Conservation (phyloP, 176 grass and related monocot species). For the Oryza meyeriana region DNA sequence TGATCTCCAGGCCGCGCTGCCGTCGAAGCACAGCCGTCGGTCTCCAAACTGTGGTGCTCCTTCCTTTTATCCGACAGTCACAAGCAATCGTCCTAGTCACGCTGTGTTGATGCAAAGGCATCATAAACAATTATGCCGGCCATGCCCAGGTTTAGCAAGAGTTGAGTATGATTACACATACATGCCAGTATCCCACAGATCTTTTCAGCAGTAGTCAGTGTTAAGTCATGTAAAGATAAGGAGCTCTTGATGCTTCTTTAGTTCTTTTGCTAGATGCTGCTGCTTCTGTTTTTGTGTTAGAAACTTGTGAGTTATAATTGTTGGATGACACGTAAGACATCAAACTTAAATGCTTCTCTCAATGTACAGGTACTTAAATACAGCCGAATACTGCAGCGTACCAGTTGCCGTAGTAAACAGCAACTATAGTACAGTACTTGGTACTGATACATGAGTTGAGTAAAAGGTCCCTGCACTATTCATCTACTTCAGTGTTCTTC, state of each 20-base stretch:
- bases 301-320: not conserved
- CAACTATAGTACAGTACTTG: slow-evolving; percentile 24
- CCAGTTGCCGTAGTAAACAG: slow-evolving; percentile 23
- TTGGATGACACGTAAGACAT: not conserved
- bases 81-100: slow-evolving; percentile 40
- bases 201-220: slow-evolving; percentile 41
- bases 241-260: slow-evolving; percentile 14
- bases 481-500: slow-evolving; percentile 5
- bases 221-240: slow-evolving; percentile 39
- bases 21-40: too few relatives aligned
- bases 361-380: slow-evolving; percentile 17
- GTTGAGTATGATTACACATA: slow-evolving; percentile 33
- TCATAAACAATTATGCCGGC: slow-evolving; percentile 54
- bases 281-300: slow-evolving; percentile 7
- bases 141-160: slow-evolving; percentile 41
- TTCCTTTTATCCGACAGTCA: slow-evolving; percentile 39
- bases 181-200: not conserved
- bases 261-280: too few relatives aligned
- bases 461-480: slow-evolving; percentile 3
- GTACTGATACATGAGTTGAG: not conserved
- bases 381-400: slow-evolving; percentile 19
- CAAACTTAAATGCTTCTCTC: slow-evolving; percentile 22
- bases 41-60: slow-evolving; percentile 26
- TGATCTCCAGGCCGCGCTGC: too few relatives aligned
- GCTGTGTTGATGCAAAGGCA: slow-evolving; percentile 40